Percentiles rank a stretch among this genome's conserved stretches.
Conservation (phyloP, 768 basidiomycete genomes). For the Scleroderma citrinum region DNA sequence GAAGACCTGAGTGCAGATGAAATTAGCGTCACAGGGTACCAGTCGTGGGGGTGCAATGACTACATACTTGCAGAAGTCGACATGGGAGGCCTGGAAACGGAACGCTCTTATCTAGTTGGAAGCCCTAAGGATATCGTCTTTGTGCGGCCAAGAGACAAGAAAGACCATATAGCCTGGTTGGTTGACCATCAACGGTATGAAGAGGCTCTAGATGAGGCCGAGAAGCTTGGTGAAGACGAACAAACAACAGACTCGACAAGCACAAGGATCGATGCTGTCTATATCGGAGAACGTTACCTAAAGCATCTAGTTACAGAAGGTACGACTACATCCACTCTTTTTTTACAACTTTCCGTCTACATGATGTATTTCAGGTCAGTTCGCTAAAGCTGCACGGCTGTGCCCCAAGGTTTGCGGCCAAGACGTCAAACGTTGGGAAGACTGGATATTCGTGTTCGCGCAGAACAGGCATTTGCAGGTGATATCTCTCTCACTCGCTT, state of each 20-base stretch:
- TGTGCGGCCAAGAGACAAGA: slow-evolving; percentile 80
- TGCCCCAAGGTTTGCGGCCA: slow-evolving; percentile 82
- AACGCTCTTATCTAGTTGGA: slow-evolving; percentile 71
- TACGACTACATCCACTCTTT: slow-evolving; percentile 26
- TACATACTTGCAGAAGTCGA: slow-evolving; percentile 63
- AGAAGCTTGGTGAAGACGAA: slow-evolving; percentile 43
- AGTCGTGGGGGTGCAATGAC: slow-evolving; percentile 88
- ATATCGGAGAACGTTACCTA: slow-evolving; percentile 84
- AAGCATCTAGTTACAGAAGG: slow-evolving; percentile 81
- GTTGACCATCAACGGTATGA: slow-evolving; percentile 83
- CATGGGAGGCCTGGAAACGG: slow-evolving; percentile 19
- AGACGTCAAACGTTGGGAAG: slow-evolving; percentile 84
- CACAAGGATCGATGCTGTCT: slow-evolving; percentile 45
- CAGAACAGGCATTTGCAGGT: slow-evolving; percentile 77
- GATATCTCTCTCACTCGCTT: slow-evolving; percentile 12
- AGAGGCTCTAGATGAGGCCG: slow-evolving; percentile 80
- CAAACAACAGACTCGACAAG: slow-evolving; percentile 28
- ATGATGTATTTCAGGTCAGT: slow-evolving; percentile 42
- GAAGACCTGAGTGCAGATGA: slow-evolving; percentile 87
- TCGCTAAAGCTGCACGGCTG: slow-evolving; percentile 71
- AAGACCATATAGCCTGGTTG: slow-evolving; percentile 90
- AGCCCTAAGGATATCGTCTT: slow-evolving; percentile 84
- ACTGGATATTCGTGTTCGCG: slow-evolving; percentile 90
- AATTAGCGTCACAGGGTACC: slow-evolving; percentile 69
- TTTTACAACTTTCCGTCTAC: not conserved